Conservation (phyloP, 495 filamentous ascomycete genomes). For the Penicillium coffeae region DNA sequence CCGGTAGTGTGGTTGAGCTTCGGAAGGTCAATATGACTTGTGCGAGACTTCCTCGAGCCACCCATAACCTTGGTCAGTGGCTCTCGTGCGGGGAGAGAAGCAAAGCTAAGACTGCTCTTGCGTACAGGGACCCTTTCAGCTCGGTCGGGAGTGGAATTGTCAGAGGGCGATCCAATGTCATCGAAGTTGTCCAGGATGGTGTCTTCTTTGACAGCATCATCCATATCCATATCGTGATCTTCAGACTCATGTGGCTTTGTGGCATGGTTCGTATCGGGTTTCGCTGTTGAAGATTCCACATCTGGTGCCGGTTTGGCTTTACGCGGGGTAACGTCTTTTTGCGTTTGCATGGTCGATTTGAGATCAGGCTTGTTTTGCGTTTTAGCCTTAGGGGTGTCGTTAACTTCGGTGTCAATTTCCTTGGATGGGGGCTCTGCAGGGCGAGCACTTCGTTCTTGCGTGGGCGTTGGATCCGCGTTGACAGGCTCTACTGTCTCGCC, state of each 20-base stretch:
- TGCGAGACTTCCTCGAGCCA: constrained; percentile 66
- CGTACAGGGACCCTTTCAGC: constrained; percentile 51
- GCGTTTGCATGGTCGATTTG: constrained; percentile 6
- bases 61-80: constrained; percentile 78
- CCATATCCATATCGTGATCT: constrained; percentile 17
- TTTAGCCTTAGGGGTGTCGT: constrained; percentile 14
- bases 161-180: constrained; percentile 58
- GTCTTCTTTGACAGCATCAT: constrained; percentile 42
- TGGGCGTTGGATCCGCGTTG: constrained; percentile 23
- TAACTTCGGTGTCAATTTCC: constrained; percentile 16
- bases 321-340: constrained; percentile 4
- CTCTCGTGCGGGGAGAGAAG: constrained; percentile 85
- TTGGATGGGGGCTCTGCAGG: constrained; percentile 7
- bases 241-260: constrained; percentile 15
- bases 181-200: constrained; percentile 48
- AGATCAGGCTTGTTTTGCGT: constrained; percentile 5
- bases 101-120: constrained; percentile 92
- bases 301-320: constrained; percentile 4
- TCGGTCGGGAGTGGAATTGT: constrained; percentile 57
- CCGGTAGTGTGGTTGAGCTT: constrained; percentile 35
- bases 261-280: constrained; percentile 2
- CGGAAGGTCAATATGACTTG: constrained; percentile 71
- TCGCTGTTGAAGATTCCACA: constrained; percentile 16
- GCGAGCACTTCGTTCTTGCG: constrained; percentile 8
- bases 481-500: constrained; percentile 36